These are phyloP conservation scores for Penicillium samsonianum DNA, from an alignment of 495 filamentous ascomycete species.

Conservation along the genomic window DNA sequence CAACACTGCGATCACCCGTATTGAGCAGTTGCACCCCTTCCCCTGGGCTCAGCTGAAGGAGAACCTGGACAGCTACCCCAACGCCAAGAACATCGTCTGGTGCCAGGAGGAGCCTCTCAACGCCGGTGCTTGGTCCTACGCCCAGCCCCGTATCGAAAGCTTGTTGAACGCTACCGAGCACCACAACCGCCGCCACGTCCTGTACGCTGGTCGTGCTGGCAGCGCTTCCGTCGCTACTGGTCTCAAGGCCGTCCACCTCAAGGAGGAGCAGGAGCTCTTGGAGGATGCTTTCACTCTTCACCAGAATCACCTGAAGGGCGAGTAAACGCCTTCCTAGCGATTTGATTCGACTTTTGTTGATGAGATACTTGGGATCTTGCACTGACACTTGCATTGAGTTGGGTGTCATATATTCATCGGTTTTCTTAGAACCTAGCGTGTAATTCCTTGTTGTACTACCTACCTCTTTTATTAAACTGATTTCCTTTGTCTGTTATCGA, in stretches of 20 bases:
- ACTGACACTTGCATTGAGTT: constrained; percentile 21
- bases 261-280: constrained; percentile 91
- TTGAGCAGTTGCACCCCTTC: constrained; percentile 98
- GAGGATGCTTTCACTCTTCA: constrained; percentile 68
- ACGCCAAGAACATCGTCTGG: constrained; percentile 96
- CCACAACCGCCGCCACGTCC: constrained; percentile 90
- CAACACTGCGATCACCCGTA: constrained; percentile 87
- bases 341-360: constrained; percentile 8
- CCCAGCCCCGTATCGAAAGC: constrained; percentile 94
- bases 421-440: constrained; percentile 36
- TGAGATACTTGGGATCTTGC: constrained; percentile 1
- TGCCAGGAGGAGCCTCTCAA: constrained; percentile 96
- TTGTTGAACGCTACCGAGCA: constrained; percentile 86
- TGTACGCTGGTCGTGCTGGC: constrained; percentile 92
- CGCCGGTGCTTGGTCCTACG: constrained; percentile 92
- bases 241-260: constrained; percentile 80
- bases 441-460: constrained; percentile 31
- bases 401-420: constrained; percentile 34
- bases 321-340: constrained; percentile 36
- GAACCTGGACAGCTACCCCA: constrained; percentile 93
- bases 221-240: constrained; percentile 92
- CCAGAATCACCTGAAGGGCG: constrained; percentile 60
- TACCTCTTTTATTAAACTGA: constrained; percentile 26
- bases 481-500: constrained; percentile 33
- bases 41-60: constrained; percentile 95